phyloP scores from a whole-genome alignment of 2,329 filamentous ascomycete genomes.

The Domatiomyces globalis region DNA sequence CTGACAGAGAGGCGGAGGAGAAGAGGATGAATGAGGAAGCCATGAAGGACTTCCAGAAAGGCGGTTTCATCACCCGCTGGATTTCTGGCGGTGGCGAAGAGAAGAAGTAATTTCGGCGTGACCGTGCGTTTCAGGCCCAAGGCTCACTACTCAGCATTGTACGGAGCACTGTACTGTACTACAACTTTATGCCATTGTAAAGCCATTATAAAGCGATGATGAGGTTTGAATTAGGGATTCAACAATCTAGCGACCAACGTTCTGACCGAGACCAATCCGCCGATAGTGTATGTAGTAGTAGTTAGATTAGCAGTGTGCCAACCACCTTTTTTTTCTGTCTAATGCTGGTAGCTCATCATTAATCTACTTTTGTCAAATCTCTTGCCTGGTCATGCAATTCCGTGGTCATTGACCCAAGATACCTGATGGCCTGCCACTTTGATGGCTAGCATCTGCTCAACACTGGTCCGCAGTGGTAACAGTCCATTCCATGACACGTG shows the following conservation, averaged over 20 bases:
- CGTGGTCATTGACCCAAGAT: slow-evolving; percentile 1
- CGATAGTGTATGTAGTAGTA: too few species aligned
- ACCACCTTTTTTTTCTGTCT: too few species aligned
- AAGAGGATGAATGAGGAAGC: slow-evolving; percentile 82
- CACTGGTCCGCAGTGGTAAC: slow-evolving; percentile 11
- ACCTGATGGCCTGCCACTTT: slow-evolving; percentile 5
- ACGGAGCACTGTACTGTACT: background rate
- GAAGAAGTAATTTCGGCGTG: slow-evolving; percentile 7
- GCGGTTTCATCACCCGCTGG: slow-evolving; percentile 42
- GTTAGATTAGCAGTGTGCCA: too few species aligned
- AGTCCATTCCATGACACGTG: slow-evolving; percentile 18
- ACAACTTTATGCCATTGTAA: background rate
- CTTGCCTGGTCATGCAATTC: too few species aligned
- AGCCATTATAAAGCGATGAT: too few species aligned
- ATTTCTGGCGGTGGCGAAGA: slow-evolving; percentile 30
- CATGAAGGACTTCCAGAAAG: slow-evolving; percentile 82
- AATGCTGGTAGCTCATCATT: too few species aligned
- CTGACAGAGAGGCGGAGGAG: slow-evolving; percentile 77
- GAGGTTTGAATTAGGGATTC: too few species aligned
- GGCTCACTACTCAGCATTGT: background rate
- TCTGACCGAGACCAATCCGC: too few species aligned
- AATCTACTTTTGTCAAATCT: too few species aligned
- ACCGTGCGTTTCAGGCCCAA: background rate
- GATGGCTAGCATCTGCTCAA: slow-evolving; percentile 6
- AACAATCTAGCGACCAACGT: too few species aligned